phyloP scores from a whole-genome alignment of 1,284 basidiomycete species.

The Ustilago sp. region DNA sequence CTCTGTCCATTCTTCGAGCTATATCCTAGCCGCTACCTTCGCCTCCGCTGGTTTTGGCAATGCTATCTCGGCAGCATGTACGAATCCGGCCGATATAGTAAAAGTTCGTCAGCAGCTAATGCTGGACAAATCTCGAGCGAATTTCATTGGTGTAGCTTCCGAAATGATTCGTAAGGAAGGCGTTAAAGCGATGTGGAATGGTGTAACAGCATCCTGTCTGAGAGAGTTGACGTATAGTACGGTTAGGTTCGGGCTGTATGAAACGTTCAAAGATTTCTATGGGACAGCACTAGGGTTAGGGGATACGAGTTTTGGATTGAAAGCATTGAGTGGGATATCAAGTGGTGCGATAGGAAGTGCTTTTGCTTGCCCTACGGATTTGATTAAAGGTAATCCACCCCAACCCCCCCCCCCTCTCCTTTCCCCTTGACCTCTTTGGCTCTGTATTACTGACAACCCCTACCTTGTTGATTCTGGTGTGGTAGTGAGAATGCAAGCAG shows the following conservation, averaged over 20 bases:
- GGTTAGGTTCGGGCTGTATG: slow-evolving; percentile 58
- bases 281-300: slow-evolving; percentile 18
- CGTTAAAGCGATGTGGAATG: slow-evolving; percentile 46
- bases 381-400: slow-evolving; percentile 35
- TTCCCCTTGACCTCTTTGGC: background rate
- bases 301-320: slow-evolving; percentile 51
- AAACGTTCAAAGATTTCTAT: slow-evolving; percentile 56
- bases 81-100: slow-evolving; percentile 59
- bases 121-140: slow-evolving; percentile 33
- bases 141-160: slow-evolving; percentile 39
- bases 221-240: slow-evolving; percentile 60
- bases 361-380: slow-evolving; percentile 56
- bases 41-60: slow-evolving; percentile 56
- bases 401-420: background rate
- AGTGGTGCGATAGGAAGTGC: slow-evolving; percentile 56
- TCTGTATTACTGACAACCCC: background rate
- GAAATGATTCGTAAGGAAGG: slow-evolving; percentile 52
- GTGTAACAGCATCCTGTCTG: slow-evolving; percentile 55
- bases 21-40: slow-evolving; percentile 49
- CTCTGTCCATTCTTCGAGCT: slow-evolving; percentile 11
- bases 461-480: background rate
- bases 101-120: slow-evolving; percentile 62
- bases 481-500: slow-evolving; percentile 56
- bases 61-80: slow-evolving; percentile 52
- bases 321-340: slow-evolving; percentile 55